These are phyloP conservation scores for Collybia sordida DNA, from an alignment of 768 basidiomycete genomes.

Conservation along the genomic window DNA sequence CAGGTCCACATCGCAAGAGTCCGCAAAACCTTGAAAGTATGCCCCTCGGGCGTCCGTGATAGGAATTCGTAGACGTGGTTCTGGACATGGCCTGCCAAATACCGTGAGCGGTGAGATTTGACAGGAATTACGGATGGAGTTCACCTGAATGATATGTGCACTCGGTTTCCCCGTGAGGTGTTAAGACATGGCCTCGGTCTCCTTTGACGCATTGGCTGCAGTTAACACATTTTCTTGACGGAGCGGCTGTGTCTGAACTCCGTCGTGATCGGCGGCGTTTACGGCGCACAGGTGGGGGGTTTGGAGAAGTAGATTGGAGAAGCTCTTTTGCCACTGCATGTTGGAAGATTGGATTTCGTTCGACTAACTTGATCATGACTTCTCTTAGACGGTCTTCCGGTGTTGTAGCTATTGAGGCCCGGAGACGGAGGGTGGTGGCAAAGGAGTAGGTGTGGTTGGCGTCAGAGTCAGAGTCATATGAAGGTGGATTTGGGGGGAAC, in stretches of 20 bases:
- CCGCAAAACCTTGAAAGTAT: slow-evolving; percentile 27
- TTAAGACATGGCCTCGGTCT: slow-evolving; percentile 2
- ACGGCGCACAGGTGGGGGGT: slow-evolving; percentile 9
- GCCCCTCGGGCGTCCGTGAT: slow-evolving; percentile 32
- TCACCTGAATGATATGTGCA: slow-evolving; percentile 40
- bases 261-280: slow-evolving; percentile 13
- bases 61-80: slow-evolving; percentile 41
- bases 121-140: background rate
- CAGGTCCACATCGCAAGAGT: slow-evolving; percentile 47
- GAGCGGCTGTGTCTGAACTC: slow-evolving; percentile 6
- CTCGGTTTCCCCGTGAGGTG: slow-evolving; percentile 2
- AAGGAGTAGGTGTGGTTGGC: slow-evolving; percentile 2
- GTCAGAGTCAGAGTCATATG: slow-evolving; percentile 6
- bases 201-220: slow-evolving; percentile 14
- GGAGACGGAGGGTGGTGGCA: slow-evolving; percentile 20
- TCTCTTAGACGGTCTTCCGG: slow-evolving; percentile 38
- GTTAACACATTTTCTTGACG: slow-evolving; percentile 14
- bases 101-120: too few relatives aligned
- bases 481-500: background rate
- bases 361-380: slow-evolving; percentile 36
- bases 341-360: slow-evolving; percentile 31
- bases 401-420: slow-evolving; percentile 33
- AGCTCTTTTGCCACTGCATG: slow-evolving; percentile 40
- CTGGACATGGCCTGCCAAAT: slow-evolving; percentile 31
- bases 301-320: slow-evolving; percentile 5